Percentiles rank a stretch among this genome's conserved stretches.
These are phyloP conservation scores for Pseudogymnoascus sp. DNA, from an alignment of 2,329 filamentous ascomycete species.

Conservation along the genomic window DNA sequence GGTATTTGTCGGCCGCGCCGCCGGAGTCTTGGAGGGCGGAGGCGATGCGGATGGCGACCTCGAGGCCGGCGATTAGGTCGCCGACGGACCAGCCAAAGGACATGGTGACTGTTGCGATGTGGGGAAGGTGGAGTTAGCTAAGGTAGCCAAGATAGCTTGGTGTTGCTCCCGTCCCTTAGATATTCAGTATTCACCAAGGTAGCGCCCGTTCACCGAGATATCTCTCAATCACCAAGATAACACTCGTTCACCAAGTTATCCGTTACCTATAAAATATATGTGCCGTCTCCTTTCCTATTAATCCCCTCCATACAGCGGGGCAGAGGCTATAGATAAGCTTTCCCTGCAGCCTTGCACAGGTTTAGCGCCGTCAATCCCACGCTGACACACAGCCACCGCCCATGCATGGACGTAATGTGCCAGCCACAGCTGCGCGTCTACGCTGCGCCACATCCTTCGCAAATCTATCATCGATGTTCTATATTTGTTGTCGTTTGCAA, in stretches of 20 bases:
- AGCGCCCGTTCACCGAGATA: neutral
- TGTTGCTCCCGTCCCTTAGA: neutral
- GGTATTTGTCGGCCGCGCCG: neutral
- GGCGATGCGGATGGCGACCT: neutral
- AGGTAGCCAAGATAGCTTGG: neutral
- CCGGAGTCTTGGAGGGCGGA: neutral
- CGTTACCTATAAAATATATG: neutral
- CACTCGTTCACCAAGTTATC: neutral
- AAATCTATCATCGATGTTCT: neutral
- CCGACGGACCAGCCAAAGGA: neutral
- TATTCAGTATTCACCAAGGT: neutral
- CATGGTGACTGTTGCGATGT: neutral
- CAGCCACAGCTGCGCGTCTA: neutral
- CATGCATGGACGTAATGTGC: neutral
- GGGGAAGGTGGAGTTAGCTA: neutral
- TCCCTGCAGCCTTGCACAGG: neutral
- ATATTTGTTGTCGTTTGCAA: neutral
- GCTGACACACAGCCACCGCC: constrained; percentile 1
- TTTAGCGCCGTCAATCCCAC: neutral
- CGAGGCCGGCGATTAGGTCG: constrained; percentile 1
- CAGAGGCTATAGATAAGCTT: neutral
- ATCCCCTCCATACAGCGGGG: neutral
- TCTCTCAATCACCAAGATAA: neutral
- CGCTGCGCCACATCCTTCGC: neutral
- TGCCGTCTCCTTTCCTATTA: neutral